phyloP scores from a whole-genome alignment of 176 grass and related monocot species.

The Musa itinerans region DNA sequence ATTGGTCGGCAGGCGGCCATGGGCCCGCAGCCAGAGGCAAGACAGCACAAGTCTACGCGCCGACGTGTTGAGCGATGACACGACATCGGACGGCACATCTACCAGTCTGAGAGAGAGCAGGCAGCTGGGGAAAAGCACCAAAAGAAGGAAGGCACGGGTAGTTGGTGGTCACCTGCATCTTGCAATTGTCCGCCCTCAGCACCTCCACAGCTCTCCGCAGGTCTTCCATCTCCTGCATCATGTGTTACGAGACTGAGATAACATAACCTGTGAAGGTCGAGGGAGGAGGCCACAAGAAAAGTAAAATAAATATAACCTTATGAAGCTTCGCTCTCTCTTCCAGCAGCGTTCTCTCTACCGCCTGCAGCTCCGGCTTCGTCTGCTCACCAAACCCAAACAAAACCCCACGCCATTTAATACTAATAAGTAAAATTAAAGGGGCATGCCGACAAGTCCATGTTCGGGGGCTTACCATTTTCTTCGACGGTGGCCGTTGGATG shows the following conservation, averaged over 20 bases:
- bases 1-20: background rate
- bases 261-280: background rate
- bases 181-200: conserved; percentile 36
- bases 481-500: conserved; percentile 32
- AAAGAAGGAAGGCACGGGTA: background rate
- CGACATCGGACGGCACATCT: no score
- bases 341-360: conserved; percentile 39
- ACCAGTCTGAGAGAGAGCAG: no score
- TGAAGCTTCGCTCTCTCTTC: conserved; percentile 49
- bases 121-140: background rate
- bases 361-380: conserved; percentile 52
- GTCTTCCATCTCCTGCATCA: conserved; percentile 31
- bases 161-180: conserved; percentile 32
- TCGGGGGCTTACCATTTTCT: conserved; percentile 39
- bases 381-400: conserved; percentile 19
- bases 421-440: no score
- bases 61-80: no score
- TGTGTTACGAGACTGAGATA: background rate
- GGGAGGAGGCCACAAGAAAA: background rate
- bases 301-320: conserved; percentile 22
- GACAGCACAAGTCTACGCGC: no score
- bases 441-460: background rate
- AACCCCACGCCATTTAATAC: background rate
- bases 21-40: no score
- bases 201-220: conserved; percentile 29